Evolutionary conservation across 108 stramenopile species (phyloP).

Genomic region (Cyclostephanos invisitatus): DNA sequence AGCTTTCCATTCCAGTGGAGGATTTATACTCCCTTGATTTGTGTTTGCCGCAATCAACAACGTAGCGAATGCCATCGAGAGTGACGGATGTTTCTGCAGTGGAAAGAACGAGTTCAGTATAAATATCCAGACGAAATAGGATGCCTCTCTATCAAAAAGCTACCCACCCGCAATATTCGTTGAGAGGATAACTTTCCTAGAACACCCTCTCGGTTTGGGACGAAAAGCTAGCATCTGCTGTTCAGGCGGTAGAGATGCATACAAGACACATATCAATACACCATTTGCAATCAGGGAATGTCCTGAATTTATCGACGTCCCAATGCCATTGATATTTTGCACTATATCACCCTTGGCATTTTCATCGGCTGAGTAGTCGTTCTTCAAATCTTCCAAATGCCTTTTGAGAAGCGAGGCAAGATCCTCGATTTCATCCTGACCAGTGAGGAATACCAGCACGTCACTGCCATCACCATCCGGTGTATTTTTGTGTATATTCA

Average conservation of each 20-base stretch:
- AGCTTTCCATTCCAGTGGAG: slow-evolving; percentile 86
- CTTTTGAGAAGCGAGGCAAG: slow-evolving; percentile 71
- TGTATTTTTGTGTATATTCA: slow-evolving; percentile 86
- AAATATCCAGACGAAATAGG: background rate
- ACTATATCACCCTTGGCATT: slow-evolving; percentile 47
- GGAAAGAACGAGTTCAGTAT: background rate
- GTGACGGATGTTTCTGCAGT: slow-evolving; percentile 95
- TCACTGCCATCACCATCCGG: slow-evolving; percentile 84
- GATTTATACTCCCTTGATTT: slow-evolving; percentile 71
- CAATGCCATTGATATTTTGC: slow-evolving; percentile 62
- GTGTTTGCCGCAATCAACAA: slow-evolving; percentile 93
- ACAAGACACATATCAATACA: slow-evolving; percentile 77
- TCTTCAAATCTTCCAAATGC: slow-evolving; percentile 65
- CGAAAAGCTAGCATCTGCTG: slow-evolving; percentile 76
- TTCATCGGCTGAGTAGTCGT: slow-evolving; percentile 16
- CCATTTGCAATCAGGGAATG: slow-evolving; percentile 63
- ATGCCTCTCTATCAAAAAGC: background rate
- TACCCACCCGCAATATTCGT: slow-evolving; percentile 87
- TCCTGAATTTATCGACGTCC: slow-evolving; percentile 62
- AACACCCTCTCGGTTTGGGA: slow-evolving; percentile 68
- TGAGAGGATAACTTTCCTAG: slow-evolving; percentile 88
- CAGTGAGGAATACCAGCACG: slow-evolving; percentile 95
- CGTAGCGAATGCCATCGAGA: slow-evolving; percentile 94
- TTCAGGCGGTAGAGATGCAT: slow-evolving; percentile 79
- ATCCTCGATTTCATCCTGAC: slow-evolving; percentile 93